Conservation (phyloP, 306 rosid species). For the Arachis stenosperma region DNA sequence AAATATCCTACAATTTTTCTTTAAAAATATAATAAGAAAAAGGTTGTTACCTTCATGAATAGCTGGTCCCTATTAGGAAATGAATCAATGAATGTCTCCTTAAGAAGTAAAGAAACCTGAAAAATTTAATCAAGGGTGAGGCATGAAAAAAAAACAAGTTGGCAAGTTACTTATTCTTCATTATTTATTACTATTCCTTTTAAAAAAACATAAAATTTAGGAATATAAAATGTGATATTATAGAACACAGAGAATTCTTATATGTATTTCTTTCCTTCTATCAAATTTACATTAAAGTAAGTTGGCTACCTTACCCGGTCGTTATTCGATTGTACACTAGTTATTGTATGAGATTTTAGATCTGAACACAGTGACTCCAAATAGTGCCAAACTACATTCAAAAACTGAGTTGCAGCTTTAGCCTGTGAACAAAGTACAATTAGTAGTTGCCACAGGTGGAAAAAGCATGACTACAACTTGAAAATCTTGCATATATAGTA, state of each 20-base stretch:
- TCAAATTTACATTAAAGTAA: background rate
- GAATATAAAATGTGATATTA: background rate
- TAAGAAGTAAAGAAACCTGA: slow-evolving; percentile 97
- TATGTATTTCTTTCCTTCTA: too few relatives aligned
- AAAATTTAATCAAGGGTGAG: slow-evolving; percentile 36
- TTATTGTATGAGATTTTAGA: slow-evolving; percentile 77
- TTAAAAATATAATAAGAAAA: background rate
- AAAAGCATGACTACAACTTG: slow-evolving; percentile 28
- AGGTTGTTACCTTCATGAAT: slow-evolving; percentile 74
- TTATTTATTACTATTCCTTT: background rate
- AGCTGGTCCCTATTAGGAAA: slow-evolving; percentile 79
- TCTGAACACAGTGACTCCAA: slow-evolving; percentile 85
- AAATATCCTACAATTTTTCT: slow-evolving; percentile 10
- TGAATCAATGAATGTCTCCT: slow-evolving; percentile 91
- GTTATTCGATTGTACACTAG: slow-evolving; percentile 80
- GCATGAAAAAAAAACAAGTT: slow-evolving; percentile 11
- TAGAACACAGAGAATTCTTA: too few relatives aligned
- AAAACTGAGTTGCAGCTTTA: slow-evolving; percentile 67
- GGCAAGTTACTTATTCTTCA: slow-evolving; percentile 23
- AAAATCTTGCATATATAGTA: background rate
- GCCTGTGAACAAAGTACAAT: slow-evolving; percentile 56
- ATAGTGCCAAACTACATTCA: slow-evolving; percentile 65
- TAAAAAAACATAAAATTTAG: too few relatives aligned
- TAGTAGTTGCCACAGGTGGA: slow-evolving; percentile 32
- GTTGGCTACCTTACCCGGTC: slow-evolving; percentile 70